Evolutionary conservation across 129 eudicot species (phyloP), one percentile per base, ranked within the genome.

Genomic region (Escallonia rubra): DNA sequence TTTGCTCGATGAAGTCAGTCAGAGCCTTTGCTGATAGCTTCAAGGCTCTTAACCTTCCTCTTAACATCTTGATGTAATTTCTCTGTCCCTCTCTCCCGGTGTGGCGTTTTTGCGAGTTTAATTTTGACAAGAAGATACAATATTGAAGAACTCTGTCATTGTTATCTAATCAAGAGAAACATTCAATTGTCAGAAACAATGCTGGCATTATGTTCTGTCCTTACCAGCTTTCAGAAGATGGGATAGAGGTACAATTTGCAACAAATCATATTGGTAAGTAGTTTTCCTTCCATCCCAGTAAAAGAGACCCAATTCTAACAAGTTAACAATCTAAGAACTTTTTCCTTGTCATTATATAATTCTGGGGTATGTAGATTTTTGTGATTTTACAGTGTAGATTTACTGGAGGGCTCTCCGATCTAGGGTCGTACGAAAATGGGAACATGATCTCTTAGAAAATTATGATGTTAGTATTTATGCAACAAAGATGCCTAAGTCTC

Each of bases 181-280:
- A 44, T 61, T 48, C 43, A 49, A 64, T 39, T 57, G 77, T 76
- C 89, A 89, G 98, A 84, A 93, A 93, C 78, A 93, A 93, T 76
- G 98, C 98, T 57, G 98, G 98, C 4, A 73, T 93, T 46, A 93
- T 93, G 98, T 89, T 93, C 56, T 86, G 96, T 61, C 98, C 98
- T 0, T 86, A 63, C 79, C 84, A 84, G 72, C 92, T 84, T 52
- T 93, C 98, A 2, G 68, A 80, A 62, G 92, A 93, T 76, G 95
- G 96, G 66, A 79, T 93, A 41, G 98, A 93, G 89, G 57, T 89
- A 70, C 98, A 93, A 69, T 89, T 93, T 71, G 96, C 96, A 2
- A 91, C 97, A 6, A 91, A 91, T 75, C 96, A 91, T 72, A 73
- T 88, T 6, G 97, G 96, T 91, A 42, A 5, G 64, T 73, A 4